Conservation (phyloP, 192 early-diverging fungal species). For the Coemansia sp. region DNA sequence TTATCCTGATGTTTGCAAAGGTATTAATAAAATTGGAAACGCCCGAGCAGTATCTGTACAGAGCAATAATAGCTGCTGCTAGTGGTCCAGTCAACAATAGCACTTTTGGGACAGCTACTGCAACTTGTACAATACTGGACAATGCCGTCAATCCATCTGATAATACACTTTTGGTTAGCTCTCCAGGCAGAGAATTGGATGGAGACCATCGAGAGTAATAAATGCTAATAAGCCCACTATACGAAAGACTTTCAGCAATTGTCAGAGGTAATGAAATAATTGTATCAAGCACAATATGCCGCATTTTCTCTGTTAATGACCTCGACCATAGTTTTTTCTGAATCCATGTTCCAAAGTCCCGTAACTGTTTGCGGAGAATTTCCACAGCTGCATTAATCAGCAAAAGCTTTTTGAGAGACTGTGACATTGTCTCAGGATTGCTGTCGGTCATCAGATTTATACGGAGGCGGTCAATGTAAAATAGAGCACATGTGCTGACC, state of each 20-base stretch:
- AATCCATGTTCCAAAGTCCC: not conserved
- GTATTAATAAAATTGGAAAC: not conserved
- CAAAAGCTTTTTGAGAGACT: slow-evolving; percentile 22
- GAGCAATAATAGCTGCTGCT: too few species aligned
- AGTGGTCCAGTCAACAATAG: not conserved
- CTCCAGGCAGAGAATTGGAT: not conserved
- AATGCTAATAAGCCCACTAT: not conserved
- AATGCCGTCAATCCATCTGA: not conserved
- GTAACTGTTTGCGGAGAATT: slow-evolving; percentile 13
- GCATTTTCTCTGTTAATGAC: slow-evolving; percentile 4
- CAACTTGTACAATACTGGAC: not conserved
- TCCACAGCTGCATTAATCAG: slow-evolving; percentile 18
- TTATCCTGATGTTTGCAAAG: not conserved
- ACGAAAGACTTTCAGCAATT: slow-evolving; percentile 8
- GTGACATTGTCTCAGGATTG: slow-evolving; percentile 21
- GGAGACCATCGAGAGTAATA: not conserved
- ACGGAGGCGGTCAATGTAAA: slow-evolving; percentile 18
- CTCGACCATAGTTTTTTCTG: slow-evolving; percentile 6
- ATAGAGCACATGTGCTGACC: slow-evolving; percentile 8
- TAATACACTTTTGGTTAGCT: not conserved
- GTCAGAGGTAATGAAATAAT: slow-evolving; percentile 14
- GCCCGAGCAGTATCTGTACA: not conserved
- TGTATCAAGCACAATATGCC: not conserved
- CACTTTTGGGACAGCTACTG: not conserved
- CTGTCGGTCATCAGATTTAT: slow-evolving; percentile 25